A percentile compares a stretch with the other conserved stretches of the same genome.
These are phyloP conservation scores for Acer negundo DNA, from an alignment of 345 rosid genomes.

Conservation along the genomic window DNA sequence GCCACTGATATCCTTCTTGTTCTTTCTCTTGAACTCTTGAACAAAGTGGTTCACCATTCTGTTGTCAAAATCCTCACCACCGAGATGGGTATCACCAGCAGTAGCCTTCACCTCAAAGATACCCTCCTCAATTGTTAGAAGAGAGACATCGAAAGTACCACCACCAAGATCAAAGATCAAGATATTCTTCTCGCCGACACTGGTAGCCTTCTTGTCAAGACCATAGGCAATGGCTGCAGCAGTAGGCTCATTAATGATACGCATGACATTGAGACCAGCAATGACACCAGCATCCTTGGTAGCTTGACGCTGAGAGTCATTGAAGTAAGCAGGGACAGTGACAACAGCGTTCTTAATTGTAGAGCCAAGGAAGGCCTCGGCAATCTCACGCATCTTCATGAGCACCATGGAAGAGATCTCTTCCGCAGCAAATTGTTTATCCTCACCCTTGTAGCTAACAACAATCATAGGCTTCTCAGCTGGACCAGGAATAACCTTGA, in stretches of 20 bases:
- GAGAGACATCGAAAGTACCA: slow-evolving; percentile 82
- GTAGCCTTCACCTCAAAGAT: slow-evolving; percentile 82
- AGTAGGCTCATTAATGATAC: slow-evolving; percentile 76
- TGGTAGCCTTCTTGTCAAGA: slow-evolving; percentile 76
- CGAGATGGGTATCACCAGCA: slow-evolving; percentile 79
- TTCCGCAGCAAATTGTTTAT: slow-evolving; percentile 68
- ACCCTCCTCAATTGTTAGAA: slow-evolving; percentile 77
- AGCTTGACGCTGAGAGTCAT: slow-evolving; percentile 84
- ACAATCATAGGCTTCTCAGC: slow-evolving; percentile 74
- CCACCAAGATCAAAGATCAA: slow-evolving; percentile 82
- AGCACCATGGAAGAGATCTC: slow-evolving; percentile 83
- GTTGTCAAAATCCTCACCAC: slow-evolving; percentile 80
- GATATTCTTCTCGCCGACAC: slow-evolving; percentile 77
- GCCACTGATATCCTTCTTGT: slow-evolving; percentile 68
- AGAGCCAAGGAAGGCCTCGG: slow-evolving; percentile 76
- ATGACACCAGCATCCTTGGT: slow-evolving; percentile 83
- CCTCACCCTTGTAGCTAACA: slow-evolving; percentile 71
- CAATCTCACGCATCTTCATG: slow-evolving; percentile 80
- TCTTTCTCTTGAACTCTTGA: slow-evolving; percentile 71
- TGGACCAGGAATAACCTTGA: slow-evolving; percentile 68
- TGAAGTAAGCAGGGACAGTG: slow-evolving; percentile 77
- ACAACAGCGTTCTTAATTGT: slow-evolving; percentile 72
- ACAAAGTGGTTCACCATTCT: slow-evolving; percentile 82
- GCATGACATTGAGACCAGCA: slow-evolving; percentile 74
- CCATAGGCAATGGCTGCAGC: slow-evolving; percentile 88